phyloP scores from a whole-genome alignment of 2,329 filamentous ascomycete species.

The Passalora sequoiae region DNA sequence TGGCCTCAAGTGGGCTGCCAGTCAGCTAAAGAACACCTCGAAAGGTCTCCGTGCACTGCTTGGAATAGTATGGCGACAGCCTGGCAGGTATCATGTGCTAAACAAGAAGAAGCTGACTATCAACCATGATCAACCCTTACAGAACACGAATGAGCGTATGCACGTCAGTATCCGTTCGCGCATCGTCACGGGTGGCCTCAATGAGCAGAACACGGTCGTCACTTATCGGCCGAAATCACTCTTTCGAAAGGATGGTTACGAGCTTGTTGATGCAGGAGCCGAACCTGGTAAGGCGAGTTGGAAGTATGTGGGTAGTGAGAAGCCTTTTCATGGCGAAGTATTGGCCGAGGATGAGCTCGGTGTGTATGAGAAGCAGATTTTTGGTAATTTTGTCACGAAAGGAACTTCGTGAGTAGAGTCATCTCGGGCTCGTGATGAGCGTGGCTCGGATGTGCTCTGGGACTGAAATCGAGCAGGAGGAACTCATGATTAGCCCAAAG shows the following conservation, averaged over 20 bases:
- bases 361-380: slow-evolving; percentile 12
- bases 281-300: slow-evolving; percentile 15
- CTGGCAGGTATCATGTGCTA: slow-evolving; percentile 13
- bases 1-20: slow-evolving; percentile 11
- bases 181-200: slow-evolving; percentile 9
- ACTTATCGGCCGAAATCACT: slow-evolving; percentile 14
- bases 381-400: slow-evolving; percentile 10
- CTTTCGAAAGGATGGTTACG: slow-evolving; percentile 8
- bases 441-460: background rate
- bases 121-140: slow-evolving; percentile 7
- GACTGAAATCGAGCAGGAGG: no score
- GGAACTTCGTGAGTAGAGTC: background rate
- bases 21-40: slow-evolving; percentile 11
- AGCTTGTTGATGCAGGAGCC: slow-evolving; percentile 9
- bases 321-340: slow-evolving; percentile 6
- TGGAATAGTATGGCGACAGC: slow-evolving; percentile 7
- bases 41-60: slow-evolving; percentile 10
- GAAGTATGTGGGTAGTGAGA: slow-evolving; percentile 13
- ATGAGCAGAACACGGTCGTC: slow-evolving; percentile 8
- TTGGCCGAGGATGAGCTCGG: slow-evolving; percentile 14
- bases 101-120: slow-evolving; percentile 13
- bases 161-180: slow-evolving; percentile 14
- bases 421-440: no score
- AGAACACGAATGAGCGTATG: slow-evolving; percentile 15
- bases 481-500: no score